Evolutionary conservation across 2,329 filamentous ascomycete species (phyloP).

Genomic region (Plectosphaerella cucumerina): DNA sequence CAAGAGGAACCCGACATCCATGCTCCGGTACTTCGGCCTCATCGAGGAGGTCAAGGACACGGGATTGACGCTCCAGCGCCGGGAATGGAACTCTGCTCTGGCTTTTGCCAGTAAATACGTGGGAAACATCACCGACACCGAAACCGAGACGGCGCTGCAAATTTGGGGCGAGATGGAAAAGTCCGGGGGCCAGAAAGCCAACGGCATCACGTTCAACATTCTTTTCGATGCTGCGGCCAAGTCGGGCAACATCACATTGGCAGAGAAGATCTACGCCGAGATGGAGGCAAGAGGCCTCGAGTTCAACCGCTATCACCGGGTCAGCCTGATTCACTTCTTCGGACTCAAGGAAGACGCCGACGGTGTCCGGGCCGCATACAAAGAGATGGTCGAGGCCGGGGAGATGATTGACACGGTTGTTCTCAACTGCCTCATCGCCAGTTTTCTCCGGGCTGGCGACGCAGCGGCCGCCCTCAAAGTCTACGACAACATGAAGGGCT

Average conservation of each 20-base stretch:
- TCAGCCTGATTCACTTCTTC: conserved; percentile 78
- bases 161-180: conserved; percentile 91
- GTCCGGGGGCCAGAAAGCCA: conserved; percentile 58
- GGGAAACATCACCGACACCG: conserved; percentile 48
- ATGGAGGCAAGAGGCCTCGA: conserved; percentile 66
- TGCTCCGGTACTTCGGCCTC: conserved; percentile 78
- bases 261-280: conserved; percentile 80
- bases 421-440: conserved; percentile 80
- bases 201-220: conserved; percentile 86
- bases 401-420: conserved; percentile 86
- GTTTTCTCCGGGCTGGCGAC: conserved; percentile 74
- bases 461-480: conserved; percentile 72
- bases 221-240: conserved; percentile 87
- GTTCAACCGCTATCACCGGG: conserved; percentile 76
- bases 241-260: conserved; percentile 76
- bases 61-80: conserved; percentile 61
- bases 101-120: conserved; percentile 73
- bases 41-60: conserved; percentile 77
- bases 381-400: conserved; percentile 75
- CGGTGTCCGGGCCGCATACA: conserved; percentile 73
- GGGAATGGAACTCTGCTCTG: conserved; percentile 83
- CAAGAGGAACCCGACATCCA: conserved; percentile 53
- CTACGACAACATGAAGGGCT: conserved; percentile 77
- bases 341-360: conserved; percentile 71
- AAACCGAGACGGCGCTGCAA: conserved; percentile 66